Base-by-base conservation (phyloP, 441 rosid species). In the Populus hybrid region DNA sequence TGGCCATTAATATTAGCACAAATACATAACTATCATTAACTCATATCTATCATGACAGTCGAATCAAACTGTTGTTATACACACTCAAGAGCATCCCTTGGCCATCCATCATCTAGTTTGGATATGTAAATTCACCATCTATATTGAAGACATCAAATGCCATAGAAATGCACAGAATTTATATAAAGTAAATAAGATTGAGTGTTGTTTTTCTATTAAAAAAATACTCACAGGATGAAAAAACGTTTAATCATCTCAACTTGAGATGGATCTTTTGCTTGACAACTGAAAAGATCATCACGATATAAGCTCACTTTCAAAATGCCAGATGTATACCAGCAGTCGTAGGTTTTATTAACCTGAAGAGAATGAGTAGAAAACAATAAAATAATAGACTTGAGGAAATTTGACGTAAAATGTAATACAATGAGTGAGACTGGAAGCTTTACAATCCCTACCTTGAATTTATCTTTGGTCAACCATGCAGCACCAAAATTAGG, bases 261-360 rank as follows among this genome's bases (percentile, higher is more conserved):
- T 76, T 78, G 68, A 75, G 96, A 87, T 16, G 91, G 89, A 82
- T 90, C 90, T 79, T 87, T 79, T 42, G 88, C 87, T 71, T 86
- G 94, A 86, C 99, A 95, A 81, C 89, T 84, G 53, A 90, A 92
- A 82, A 92, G 83, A 42, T 85, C 86, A 82, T 93, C 89, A 21
- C 65, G 85, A 85, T 91, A 88, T 73, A 95, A 86, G 85, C 85
- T 95, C 78, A 95, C 91, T 84, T 86, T 89, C 50, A 94, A 87
- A 75, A 84, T 71, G 32, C 92, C 92, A 65, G 89, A 74, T 26
- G 89, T 81, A 74, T 92, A 93, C 99, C 96, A 95, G 89, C 99
- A 93, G 77, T 89, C 92, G 76, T 93, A 95, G 78, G 99, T 95
- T 83, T 89, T 83, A 80, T 95, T 95, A 26, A 95, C 92, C 98